Percentiles rank a stretch among this genome's conserved stretches.
Evolutionary conservation across 2,329 filamentous ascomycete species (phyloP).

Genomic region (Trichoderma citrinoviride): DNA sequence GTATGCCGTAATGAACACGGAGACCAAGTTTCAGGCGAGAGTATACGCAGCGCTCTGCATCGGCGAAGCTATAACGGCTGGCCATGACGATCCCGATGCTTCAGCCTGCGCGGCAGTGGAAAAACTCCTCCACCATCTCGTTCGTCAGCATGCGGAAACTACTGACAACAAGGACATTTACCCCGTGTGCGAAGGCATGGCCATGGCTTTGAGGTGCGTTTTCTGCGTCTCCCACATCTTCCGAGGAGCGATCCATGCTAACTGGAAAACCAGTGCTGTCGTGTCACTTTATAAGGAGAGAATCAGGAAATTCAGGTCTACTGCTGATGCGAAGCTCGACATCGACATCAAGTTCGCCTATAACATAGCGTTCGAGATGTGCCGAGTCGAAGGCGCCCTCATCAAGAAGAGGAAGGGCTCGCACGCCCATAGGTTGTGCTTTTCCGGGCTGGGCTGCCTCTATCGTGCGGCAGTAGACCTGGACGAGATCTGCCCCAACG

Average conservation of each 20-base stretch:
- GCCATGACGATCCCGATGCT: neutral
- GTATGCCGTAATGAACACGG: neutral
- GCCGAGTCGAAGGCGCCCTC: neutral
- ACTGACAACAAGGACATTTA: neutral
- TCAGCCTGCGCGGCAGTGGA: neutral
- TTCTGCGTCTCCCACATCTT: neutral
- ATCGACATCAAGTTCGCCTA: conserved; percentile 14
- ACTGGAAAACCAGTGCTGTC: neutral
- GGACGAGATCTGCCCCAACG: neutral
- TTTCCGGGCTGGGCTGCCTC: conserved; percentile 1
- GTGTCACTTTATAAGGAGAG: conserved; percentile 5
- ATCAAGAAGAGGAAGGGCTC: neutral
- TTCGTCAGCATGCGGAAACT: neutral
- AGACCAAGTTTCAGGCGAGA: neutral
- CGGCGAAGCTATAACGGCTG: neutral
- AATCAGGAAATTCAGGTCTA: neutral
- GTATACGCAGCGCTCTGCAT: neutral
- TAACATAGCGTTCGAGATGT: conserved; percentile 17
- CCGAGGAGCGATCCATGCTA: neutral
- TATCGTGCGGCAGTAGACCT: conserved; percentile 13
- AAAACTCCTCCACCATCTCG: neutral
- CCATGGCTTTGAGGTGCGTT: conserved; percentile 7
- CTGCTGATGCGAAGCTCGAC: neutral
- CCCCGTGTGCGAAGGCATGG: conserved; percentile 11
- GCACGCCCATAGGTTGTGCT: neutral